Evolutionary conservation across 305 asterid genomes (phyloP).

Genomic region (Fraxinus ornus): DNA sequence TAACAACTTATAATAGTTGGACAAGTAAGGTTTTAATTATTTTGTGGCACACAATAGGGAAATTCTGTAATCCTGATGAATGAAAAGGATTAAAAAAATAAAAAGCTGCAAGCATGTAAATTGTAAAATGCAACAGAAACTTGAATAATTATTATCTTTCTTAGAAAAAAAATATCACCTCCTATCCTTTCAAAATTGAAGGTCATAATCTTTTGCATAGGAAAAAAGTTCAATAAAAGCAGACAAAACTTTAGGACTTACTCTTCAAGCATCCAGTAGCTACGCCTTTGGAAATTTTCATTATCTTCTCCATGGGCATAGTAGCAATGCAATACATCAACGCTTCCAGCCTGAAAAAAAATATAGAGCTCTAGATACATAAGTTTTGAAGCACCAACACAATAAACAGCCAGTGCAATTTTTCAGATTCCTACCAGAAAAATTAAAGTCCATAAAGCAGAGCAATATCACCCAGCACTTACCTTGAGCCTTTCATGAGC

Average conservation of each 20-base stretch:
- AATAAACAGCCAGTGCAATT: conserved; percentile 15
- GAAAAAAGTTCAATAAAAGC: not conserved
- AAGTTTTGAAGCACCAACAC: conserved; percentile 20
- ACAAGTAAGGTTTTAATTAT: not conserved
- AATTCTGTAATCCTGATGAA: conserved; percentile 3
- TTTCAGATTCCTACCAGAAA: conserved; percentile 1
- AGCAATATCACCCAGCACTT: conserved; percentile 21
- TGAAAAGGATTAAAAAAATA: not conserved
- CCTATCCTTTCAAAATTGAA: not conserved
- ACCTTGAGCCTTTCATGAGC: conserved; percentile 99
- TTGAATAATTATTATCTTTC: not conserved
- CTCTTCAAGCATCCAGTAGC: conserved; percentile 99
- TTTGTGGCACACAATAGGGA: not conserved
- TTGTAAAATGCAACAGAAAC: not conserved
- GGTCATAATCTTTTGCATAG: not conserved
- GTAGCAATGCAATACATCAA: conserved; percentile 96
- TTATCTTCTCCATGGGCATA: conserved; percentile 97
- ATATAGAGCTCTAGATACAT: conserved; percentile 23
- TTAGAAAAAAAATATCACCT: not conserved
- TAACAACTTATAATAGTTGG: conserved; percentile 4
- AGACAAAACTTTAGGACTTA: conserved; percentile 36
- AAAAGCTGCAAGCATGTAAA: not conserved
- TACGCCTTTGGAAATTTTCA: conserved; percentile 92
- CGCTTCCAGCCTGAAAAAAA: conserved; percentile 74
- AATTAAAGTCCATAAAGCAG: conserved; percentile 21